Percentiles rank a stretch among this genome's conserved stretches.
phyloP scores from a whole-genome alignment of 2,329 filamentous ascomycete species.

The Fusarium decemcellulare region DNA sequence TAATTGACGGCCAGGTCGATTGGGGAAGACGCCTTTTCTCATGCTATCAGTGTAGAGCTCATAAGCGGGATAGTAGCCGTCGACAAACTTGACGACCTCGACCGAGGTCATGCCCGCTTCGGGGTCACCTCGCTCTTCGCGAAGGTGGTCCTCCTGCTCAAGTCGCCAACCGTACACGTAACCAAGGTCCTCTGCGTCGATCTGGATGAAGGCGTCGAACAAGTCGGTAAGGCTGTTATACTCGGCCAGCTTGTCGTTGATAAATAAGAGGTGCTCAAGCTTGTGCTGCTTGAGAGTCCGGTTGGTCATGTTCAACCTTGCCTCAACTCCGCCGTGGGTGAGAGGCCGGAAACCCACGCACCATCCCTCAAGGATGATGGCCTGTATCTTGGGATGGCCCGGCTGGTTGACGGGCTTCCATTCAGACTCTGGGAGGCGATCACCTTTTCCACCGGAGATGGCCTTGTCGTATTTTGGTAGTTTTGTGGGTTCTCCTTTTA shows the following conservation, averaged over 20 bases:
- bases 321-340: constrained; percentile 62
- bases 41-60: constrained; percentile 76
- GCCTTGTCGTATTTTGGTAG: constrained; percentile 90
- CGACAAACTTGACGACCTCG: constrained; percentile 81
- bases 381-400: constrained; percentile 65
- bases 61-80: constrained; percentile 79
- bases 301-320: constrained; percentile 66
- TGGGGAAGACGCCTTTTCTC: constrained; percentile 68
- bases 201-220: constrained; percentile 69
- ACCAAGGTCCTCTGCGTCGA: constrained; percentile 78
- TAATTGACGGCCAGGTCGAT: constrained; percentile 69
- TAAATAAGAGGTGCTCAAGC: constrained; percentile 63
- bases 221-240: constrained; percentile 66
- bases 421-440: constrained; percentile 73
- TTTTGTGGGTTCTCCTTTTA: constrained; percentile 65
- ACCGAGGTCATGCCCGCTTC: constrained; percentile 84
- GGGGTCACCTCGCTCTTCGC: constrained; percentile 70
- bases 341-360: constrained; percentile 86
- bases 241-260: constrained; percentile 62
- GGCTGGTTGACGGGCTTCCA: constrained; percentile 73
- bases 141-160: constrained; percentile 83
- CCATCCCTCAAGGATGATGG: constrained; percentile 92
- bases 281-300: constrained; percentile 64
- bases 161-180: constrained; percentile 90
- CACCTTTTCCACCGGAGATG: constrained; percentile 80